Base-by-base conservation (phyloP, 2,329 filamentous ascomycete species). In the Phialophora verrucosa region DNA sequence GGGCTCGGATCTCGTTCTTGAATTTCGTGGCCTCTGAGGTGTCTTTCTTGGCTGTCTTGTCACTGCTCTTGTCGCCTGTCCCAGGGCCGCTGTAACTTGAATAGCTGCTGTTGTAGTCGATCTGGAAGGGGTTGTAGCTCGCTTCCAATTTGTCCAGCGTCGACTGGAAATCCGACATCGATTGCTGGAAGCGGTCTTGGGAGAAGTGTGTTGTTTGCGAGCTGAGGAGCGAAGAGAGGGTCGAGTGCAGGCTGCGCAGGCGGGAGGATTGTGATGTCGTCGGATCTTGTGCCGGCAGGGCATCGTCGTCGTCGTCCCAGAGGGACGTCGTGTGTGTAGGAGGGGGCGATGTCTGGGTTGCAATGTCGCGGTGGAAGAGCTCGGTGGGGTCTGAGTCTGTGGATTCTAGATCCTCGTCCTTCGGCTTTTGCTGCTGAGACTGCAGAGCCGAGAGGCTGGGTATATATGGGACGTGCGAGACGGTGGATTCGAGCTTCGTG, bases 331-430 rank as follows among this genome's bases (percentile, higher is more conserved):
- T 76, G 10, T 78, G 78, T 10, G 81, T 81, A 1, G 81, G 77
- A 23, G 14, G 42, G 2, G 84, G 84, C 2, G 82, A 83, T 2
- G 87, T 89, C 72, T 90, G 87, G 0, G 86, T 88, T 59, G 85
- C 87, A 66, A 85, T 83, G 71, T 89, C 87, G 35, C 87, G 82
- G 74, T 88, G 85, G 75, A 86, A 90, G 49, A 89, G 83, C 74
- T 88, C 86, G 1, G 86, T 87, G 2, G 86, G 85, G 70, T 89
- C 87, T 12, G 84, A 87, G 62, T 79, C 80, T 17, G 80, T 72
- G 51, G 82, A 84, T 25, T 84, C 83, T 14, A 73, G 73, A 51
- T 86, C 83, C 20, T 81, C 80, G n/a, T 77, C 73, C 47, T 76
- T 75, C 1, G 76, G 70, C 54, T 62, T 67, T 38, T 63, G 55